phyloP scores from a whole-genome alignment of 805 yeast species.

The Metschnikowia gelsemii region DNA sequence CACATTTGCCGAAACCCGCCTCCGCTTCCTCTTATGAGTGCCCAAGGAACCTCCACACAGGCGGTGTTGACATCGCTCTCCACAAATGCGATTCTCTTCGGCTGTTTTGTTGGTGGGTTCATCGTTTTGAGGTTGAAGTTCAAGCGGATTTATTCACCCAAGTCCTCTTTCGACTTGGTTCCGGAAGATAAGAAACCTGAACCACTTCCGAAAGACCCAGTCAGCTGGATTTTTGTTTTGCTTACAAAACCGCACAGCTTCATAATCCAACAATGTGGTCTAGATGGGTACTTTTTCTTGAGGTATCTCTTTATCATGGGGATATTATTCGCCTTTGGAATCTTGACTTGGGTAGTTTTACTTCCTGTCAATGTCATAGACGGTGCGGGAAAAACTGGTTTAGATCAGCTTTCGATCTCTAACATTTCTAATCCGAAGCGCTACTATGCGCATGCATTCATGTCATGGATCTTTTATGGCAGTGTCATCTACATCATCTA shows the following conservation, averaged over 20 bases:
- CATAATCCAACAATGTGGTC: conserved; percentile 80
- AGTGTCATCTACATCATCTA: conserved; percentile 68
- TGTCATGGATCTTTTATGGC: conserved; percentile 79
- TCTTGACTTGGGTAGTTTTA: conserved; percentile 61
- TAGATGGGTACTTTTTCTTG: conserved; percentile 91
- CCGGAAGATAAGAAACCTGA: conserved; percentile 61
- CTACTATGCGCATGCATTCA: conserved; percentile 82
- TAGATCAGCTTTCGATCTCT: conserved; percentile 75
- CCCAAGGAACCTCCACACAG: conserved; percentile 43
- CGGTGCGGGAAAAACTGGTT: conserved; percentile 62
- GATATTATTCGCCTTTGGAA: conserved; percentile 43
- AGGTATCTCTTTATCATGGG: conserved; percentile 67
- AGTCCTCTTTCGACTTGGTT: conserved; percentile 60
- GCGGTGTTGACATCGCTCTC: conserved; percentile 71
- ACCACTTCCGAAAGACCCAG: conserved; percentile 66
- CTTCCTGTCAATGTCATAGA: conserved; percentile 81
- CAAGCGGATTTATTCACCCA: conserved; percentile 81
- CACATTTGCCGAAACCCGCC: not conserved
- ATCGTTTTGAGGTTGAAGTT: conserved; percentile 63
- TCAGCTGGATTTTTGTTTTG: conserved; percentile 68
- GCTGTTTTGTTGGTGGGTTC: conserved; percentile 60
- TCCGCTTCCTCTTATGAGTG: conserved; percentile 15
- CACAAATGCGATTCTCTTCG: conserved; percentile 66
- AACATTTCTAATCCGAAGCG: conserved; percentile 61
- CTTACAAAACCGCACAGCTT: conserved; percentile 68